Evolutionary conservation across 2,329 filamentous ascomycete genomes (phyloP).

Genomic region (Botrytis byssoidea): DNA sequence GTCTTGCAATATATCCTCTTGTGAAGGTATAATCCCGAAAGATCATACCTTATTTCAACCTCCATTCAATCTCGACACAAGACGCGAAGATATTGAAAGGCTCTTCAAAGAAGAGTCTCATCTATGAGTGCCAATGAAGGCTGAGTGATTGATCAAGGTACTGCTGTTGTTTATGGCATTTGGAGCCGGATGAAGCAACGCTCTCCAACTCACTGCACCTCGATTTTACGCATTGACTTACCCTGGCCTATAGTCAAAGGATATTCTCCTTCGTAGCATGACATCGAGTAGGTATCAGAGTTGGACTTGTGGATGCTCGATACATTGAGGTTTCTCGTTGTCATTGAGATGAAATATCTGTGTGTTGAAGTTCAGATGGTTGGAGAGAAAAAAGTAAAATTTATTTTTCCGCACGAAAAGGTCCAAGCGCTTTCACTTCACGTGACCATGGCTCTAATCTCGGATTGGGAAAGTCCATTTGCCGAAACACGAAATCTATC

Average conservation of each 20-base stretch:
- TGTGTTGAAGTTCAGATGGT: not conserved
- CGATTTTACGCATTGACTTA: not conserved
- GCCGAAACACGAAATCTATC: constrained; percentile 12
- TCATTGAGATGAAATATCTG: not conserved
- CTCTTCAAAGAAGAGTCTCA: constrained; percentile 47
- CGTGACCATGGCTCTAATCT: not conserved
- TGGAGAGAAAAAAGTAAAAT: not conserved
- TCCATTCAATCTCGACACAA: constrained; percentile 46
- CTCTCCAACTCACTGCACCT: not conserved
- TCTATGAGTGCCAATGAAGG: constrained; percentile 40
- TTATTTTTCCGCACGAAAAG: not conserved
- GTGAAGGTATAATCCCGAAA: constrained; percentile 38
- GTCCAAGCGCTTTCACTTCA: not conserved
- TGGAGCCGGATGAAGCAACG: not conserved
- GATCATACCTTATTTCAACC: constrained; percentile 41
- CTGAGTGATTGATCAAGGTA: constrained; percentile 47
- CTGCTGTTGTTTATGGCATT: constrained; percentile 26
- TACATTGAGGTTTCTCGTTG: not conserved
- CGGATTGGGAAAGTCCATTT: not conserved
- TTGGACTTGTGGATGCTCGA: not conserved
- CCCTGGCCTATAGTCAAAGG: not conserved
- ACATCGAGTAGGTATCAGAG: not conserved
- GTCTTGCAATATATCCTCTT: constrained; percentile 48
- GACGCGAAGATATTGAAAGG: constrained; percentile 47
- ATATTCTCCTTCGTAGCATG: not conserved